phyloP scores from a whole-genome alignment of 2,329 filamentous ascomycete genomes.

The Penicillium sp. region DNA sequence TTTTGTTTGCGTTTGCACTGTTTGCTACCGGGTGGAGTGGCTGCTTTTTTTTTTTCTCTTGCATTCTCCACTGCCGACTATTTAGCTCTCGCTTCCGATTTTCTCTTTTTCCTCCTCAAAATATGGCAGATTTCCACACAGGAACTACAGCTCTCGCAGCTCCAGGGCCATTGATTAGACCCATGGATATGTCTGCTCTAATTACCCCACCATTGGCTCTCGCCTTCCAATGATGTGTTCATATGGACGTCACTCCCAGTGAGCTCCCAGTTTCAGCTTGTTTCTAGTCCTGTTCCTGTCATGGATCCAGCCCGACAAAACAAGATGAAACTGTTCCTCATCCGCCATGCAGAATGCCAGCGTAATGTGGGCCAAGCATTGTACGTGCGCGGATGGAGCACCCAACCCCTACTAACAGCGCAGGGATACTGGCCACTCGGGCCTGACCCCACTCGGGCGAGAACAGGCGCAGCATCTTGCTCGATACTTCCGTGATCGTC shows the following conservation, averaged over 20 bases:
- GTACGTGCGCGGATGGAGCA: conserved; percentile 12
- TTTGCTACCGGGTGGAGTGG: conserved; percentile 8
- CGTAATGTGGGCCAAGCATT: conserved; percentile 67
- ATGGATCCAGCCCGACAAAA: background rate
- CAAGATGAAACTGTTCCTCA: conserved; percentile 63
- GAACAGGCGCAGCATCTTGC: conserved; percentile 72
- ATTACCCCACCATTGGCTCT: conserved; percentile 2
- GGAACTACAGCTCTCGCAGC: background rate
- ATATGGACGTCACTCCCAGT: conserved; percentile 4
- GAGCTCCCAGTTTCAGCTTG: background rate
- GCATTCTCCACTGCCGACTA: conserved; percentile 12
- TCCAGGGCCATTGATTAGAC: background rate
- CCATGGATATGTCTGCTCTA: conserved; percentile 2
- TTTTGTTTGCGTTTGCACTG: conserved; percentile 22
- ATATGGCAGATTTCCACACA: background rate
- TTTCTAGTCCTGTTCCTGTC: background rate
- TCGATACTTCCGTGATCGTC: conserved; percentile 59
- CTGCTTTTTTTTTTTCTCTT: background rate
- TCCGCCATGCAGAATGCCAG: conserved; percentile 84
- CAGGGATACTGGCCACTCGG: conserved; percentile 61
- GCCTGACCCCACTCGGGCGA: conserved; percentile 73
- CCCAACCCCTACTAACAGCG: background rate
- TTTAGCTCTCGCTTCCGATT: conserved; percentile 8
- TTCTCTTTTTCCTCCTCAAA: conserved; percentile 1
- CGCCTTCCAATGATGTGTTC: background rate